Evolutionary conservation across 495 filamentous ascomycete genomes (phyloP), one percentile per base, ranked within the genome.

Genomic region (Lepidopterella palustris): DNA sequence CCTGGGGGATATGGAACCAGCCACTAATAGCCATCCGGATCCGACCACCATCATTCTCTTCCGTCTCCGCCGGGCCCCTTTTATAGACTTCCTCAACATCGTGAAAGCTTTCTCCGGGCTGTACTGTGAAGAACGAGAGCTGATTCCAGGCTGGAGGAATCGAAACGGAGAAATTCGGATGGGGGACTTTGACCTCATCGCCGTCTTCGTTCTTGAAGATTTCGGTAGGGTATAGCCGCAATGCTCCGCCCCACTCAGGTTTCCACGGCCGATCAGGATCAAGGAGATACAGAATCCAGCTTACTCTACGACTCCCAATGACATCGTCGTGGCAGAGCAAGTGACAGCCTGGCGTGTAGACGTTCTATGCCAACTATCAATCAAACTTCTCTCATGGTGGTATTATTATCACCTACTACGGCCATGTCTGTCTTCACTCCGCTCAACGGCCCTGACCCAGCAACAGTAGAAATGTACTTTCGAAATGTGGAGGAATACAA

Each of bases 1-100:
- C 77, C 70, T 99, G 93, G 0, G 93, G 95, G 54, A 99, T 97
- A 70, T 99, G 93, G 74, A 90, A 99, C 93, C 93, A 99, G n/a
- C 93, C 93, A 61, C 89, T 95, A 63, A 99, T 97, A 25, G 93
- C 93, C 90, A 97, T 97, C 56, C 93, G 83, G 45, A 95, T 83
- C 47, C 93, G 82, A 55, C 82, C 85, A 57, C 82, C 78, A 27
- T 82, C 78, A 58, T 80, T 77, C 5, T 80, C 79, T 45, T 85
- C 85, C 31, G 86, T 80, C 59, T 82, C 81, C 55, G 83, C 81
- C 1, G 78, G 74, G 45, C 74, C 71, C 42, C 82, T 79, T 64
- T 87, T 81, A 72, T 95, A 97, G 15, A 99, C 95, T 72, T 99
- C 93, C 75, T 97, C 92, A 52, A 99, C 93, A 75, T 97, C 93